phyloP scores from a whole-genome alignment of 2,329 filamentous ascomycete genomes.

The Beauveria sp. region DNA sequence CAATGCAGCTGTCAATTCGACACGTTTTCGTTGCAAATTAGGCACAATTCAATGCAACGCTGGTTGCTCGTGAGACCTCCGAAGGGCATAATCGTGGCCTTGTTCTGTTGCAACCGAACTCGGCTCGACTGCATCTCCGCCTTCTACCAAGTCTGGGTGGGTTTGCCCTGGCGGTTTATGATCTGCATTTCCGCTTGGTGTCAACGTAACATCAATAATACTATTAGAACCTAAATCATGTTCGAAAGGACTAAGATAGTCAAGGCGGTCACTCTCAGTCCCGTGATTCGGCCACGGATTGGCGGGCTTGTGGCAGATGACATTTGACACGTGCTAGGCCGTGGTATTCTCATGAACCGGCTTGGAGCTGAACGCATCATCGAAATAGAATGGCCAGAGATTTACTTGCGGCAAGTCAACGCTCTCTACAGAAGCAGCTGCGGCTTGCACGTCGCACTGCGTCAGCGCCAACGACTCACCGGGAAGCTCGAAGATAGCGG shows the following conservation, averaged over 20 bases:
- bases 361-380: constrained; percentile 12
- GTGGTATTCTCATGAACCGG: neutral
- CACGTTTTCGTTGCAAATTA: no score
- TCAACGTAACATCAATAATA: neutral
- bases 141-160: no score
- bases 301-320: constrained; percentile 13
- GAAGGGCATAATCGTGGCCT: neutral
- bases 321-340: neutral
- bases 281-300: constrained; percentile 29
- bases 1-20: no score
- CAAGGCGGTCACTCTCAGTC: constrained; percentile 11
- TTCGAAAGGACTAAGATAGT: neutral
- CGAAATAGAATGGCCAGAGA: constrained; percentile 25
- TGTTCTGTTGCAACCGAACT: neutral
- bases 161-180: neutral
- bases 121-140: neutral
- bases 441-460: neutral
- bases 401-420: constrained; percentile 14
- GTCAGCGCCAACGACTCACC: constrained; percentile 19
- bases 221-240: neutral
- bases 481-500: constrained; percentile 25
- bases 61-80: neutral
- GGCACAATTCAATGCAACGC: neutral
- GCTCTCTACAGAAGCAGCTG: neutral
- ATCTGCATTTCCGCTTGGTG: neutral